Percentiles rank a stretch among this genome's conserved stretches.
These are phyloP conservation scores for Tricholoma saponaceum DNA, from an alignment of 768 basidiomycete species.

Conservation along the genomic window DNA sequence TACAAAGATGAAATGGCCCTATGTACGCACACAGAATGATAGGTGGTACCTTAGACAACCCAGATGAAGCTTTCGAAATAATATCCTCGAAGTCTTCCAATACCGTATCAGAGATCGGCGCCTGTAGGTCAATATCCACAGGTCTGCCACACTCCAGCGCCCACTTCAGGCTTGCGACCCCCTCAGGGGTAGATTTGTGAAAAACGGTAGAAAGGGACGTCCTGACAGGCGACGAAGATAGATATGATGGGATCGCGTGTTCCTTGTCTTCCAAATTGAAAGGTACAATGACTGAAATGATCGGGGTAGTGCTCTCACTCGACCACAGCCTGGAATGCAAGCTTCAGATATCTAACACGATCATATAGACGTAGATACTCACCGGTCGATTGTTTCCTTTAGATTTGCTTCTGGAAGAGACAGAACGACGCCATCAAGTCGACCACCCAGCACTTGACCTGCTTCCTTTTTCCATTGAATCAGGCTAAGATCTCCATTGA, in stretches of 20 bases:
- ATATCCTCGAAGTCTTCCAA: constrained; percentile 70
- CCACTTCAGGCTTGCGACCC: constrained; percentile 57
- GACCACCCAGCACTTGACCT: constrained; percentile 39
- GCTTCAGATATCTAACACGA: not conserved
- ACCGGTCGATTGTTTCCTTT: constrained; percentile 44
- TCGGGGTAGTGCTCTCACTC: constrained; percentile 19
- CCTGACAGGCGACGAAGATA: constrained; percentile 35
- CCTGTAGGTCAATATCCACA: constrained; percentile 69
- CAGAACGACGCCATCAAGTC: constrained; percentile 55
- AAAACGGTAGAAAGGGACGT: constrained; percentile 59
- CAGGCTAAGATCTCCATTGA: constrained; percentile 35
- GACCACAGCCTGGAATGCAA: constrained; percentile 9
- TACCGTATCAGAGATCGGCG: constrained; percentile 47
- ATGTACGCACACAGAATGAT: constrained; percentile 62
- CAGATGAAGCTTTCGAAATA: constrained; percentile 56
- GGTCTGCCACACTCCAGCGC: constrained; percentile 59
- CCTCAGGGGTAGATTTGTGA: constrained; percentile 40
- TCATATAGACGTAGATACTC: constrained; percentile 21
- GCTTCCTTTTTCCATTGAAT: constrained; percentile 51
- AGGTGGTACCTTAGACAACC: constrained; percentile 41
- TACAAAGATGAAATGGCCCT: not conserved
- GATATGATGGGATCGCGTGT: constrained; percentile 34
- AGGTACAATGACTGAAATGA: constrained; percentile 59
- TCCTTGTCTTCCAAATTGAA: constrained; percentile 51
- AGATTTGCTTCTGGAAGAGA: constrained; percentile 41